phyloP scores from a whole-genome alignment of 371 early-diverging fungal genomes.

The Rhizopus stolonifer region DNA sequence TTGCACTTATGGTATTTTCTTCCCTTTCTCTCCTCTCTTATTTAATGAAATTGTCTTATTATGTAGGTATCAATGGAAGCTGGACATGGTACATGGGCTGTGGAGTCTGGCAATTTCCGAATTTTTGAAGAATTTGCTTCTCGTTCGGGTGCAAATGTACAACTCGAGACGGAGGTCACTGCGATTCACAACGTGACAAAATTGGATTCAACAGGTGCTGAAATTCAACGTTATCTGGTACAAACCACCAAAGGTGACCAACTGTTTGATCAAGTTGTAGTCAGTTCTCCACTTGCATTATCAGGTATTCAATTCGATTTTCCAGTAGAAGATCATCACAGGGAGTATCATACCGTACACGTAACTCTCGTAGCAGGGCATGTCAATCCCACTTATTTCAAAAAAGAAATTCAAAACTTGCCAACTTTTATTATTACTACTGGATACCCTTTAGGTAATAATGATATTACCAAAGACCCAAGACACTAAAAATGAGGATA shows the following conservation, averaged over 20 bases:
- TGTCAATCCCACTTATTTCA: slow-evolving; percentile 58
- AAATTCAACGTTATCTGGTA: slow-evolving; percentile 34
- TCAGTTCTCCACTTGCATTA: slow-evolving; percentile 53
- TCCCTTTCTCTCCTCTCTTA: background rate
- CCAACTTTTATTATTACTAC: slow-evolving; percentile 63
- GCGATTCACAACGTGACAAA: slow-evolving; percentile 37
- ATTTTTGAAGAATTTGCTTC: slow-evolving; percentile 66
- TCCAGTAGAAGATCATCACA: slow-evolving; percentile 13
- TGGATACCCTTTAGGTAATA: slow-evolving; percentile 30
- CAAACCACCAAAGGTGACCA: slow-evolving; percentile 40
- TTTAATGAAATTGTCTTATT: no score
- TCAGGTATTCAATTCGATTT: slow-evolving; percentile 25
- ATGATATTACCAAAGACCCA: no score
- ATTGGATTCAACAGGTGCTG: slow-evolving; percentile 18
- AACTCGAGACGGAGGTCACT: slow-evolving; percentile 45
- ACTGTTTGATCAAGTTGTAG: slow-evolving; percentile 55
- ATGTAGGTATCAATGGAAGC: slow-evolving; percentile 55
- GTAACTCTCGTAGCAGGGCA: slow-evolving; percentile 65
- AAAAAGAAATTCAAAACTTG: slow-evolving; percentile 26
- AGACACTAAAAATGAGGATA: slow-evolving; percentile 8
- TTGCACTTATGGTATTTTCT: slow-evolving; percentile 54
- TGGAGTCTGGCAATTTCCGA: slow-evolving; percentile 66
- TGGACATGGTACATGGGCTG: slow-evolving; percentile 49
- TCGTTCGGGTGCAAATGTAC: slow-evolving; percentile 47
- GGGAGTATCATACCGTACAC: slow-evolving; percentile 56